Evolutionary conservation across 2,329 filamentous ascomycete genomes (phyloP), one percentile per base, ranked within the genome.

Genomic region (Fusarium burgessii): DNA sequence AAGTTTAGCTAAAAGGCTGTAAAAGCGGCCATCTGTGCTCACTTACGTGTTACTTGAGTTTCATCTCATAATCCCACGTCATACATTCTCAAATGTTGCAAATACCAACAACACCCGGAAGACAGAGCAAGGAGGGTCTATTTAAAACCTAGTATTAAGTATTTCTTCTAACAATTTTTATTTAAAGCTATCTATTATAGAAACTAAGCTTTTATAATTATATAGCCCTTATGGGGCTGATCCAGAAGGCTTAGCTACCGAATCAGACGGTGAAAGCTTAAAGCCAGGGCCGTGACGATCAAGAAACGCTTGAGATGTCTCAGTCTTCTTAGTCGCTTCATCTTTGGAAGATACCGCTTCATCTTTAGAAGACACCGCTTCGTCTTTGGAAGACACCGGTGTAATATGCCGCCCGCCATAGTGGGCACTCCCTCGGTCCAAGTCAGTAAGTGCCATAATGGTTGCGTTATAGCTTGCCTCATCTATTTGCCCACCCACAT

Each of bases 401-500:
- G n/a, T 10, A 13, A 10, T 25, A 33, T 58, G 25, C 43, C 55
- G 47, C 6, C 46, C 57, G 14, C 57, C 36, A 43, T 59, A 59
- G 29, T 59, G 47, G 5, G n/a, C 18, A 25, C 57, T 59, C 29
- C 57, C 57, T 36, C 57, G 36, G 18, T 59, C 57, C 36, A 59
- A 54, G 20, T 59, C 27, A 36, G 57, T 59, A 7, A 59, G 57
- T 23, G 57, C 57, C 14, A 7, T 59, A 18, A 59, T 59, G 13
- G 57, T 59, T n/a, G 57, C 57, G 20, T 59, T 35, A 29, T 58
- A 58, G 55, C 43, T 58, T 51, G 55, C 55, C 43, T 51, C 43
- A 18, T 40, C 55, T 51, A 68, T 66, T 40, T 68, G 62, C 2
- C 65, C 62, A 38, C 65, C 65, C 14, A 68, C 35, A 23, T 66